phyloP scores from a whole-genome alignment of 257 asterid species.

The Lycium barbarum region DNA sequence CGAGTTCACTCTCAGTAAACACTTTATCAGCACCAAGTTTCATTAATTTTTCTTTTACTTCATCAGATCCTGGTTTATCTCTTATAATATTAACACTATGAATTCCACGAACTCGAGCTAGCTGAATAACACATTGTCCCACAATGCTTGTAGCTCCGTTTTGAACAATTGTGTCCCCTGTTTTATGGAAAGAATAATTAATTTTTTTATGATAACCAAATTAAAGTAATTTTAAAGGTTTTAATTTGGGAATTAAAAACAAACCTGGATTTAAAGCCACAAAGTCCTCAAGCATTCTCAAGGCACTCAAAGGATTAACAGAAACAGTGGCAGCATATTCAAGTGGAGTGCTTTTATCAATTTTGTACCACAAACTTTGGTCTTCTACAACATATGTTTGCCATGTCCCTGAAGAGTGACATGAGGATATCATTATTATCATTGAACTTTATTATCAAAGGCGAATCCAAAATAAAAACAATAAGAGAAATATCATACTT shows the following conservation, averaged over 20 bases:
- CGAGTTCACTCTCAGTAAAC: slow-evolving; percentile 78
- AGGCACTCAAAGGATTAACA: slow-evolving; percentile 88
- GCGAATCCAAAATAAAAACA: no score
- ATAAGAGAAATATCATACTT: no score
- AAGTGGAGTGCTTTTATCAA: slow-evolving; percentile 69
- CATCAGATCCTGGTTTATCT: no score
- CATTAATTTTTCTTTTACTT: background rate
- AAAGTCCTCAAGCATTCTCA: slow-evolving; percentile 90
- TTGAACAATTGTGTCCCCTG: slow-evolving; percentile 87
- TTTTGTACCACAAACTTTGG: slow-evolving; percentile 77
- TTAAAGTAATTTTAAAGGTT: background rate
- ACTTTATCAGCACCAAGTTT: slow-evolving; percentile 82
- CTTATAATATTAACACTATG: slow-evolving; percentile 59
- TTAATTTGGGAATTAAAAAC: slow-evolving; percentile 37
- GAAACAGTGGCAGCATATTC: slow-evolving; percentile 88
- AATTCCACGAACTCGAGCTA: slow-evolving; percentile 77
- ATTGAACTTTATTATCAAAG: no score
- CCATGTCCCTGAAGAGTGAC: slow-evolving; percentile 71
- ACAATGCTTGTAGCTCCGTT: slow-evolving; percentile 96
- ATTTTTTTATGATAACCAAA: background rate
- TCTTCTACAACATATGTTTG: slow-evolving; percentile 87
- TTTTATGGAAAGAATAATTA: slow-evolving; percentile 25
- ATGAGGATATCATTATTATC: no score
- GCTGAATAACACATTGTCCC: slow-evolving; percentile 91
- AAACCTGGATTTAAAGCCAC: slow-evolving; percentile 74